phyloP scores from a whole-genome alignment of 2,329 filamentous ascomycete genomes.

The Capronia coronata region DNA sequence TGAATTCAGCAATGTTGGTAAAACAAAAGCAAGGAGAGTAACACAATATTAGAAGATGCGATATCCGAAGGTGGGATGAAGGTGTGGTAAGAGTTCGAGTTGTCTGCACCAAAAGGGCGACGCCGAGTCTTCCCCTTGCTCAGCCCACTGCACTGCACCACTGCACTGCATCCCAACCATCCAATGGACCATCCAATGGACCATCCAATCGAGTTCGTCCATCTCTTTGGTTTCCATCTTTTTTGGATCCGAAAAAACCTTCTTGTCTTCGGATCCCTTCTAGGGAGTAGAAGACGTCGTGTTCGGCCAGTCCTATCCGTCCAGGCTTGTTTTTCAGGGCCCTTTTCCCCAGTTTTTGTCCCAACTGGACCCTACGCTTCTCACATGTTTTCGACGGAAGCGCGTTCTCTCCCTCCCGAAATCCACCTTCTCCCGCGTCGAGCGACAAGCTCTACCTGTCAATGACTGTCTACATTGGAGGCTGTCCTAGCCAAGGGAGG shows the following conservation, averaged over 20 bases:
- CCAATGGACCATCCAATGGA: too few species aligned
- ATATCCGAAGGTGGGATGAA: too few species aligned
- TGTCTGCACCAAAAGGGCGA: too few species aligned
- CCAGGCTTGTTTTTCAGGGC: neutral
- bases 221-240: too few species aligned
- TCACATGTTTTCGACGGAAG: neutral
- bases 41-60: too few species aligned
- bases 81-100: too few species aligned
- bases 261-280: neutral
- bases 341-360: neutral
- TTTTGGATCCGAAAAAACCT: constrained; percentile 1
- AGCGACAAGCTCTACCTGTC: neutral
- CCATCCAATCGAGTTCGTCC: too few species aligned
- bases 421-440: neutral
- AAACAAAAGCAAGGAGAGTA: too few species aligned
- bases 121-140: too few species aligned
- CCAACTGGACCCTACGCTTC: neutral
- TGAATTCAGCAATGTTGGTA: neutral
- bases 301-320: neutral
- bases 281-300: neutral
- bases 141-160: too few species aligned
- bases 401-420: neutral
- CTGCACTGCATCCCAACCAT: neutral
- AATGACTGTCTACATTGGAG: neutral
- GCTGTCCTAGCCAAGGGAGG: neutral